Conservation (phyloP, 176 grass and related monocot species). For the Carex kokanica region DNA sequence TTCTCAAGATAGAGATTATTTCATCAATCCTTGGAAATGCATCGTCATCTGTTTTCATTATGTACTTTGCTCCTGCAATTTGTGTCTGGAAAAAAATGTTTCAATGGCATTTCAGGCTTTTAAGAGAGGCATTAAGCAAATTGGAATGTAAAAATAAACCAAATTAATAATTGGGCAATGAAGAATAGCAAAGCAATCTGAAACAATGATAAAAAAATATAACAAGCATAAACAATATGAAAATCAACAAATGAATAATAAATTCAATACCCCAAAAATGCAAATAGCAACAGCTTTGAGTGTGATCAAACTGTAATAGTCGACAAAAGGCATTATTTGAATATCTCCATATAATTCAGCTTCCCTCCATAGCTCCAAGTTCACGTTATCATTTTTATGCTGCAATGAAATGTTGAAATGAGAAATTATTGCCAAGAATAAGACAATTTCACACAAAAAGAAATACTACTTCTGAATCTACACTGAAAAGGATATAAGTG, state of each 20-base stretch:
- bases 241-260: conserved; percentile 30
- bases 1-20: conserved; percentile 69
- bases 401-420: conserved; percentile 32
- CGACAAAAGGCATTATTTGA: conserved; percentile 93
- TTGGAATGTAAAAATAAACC: not conserved
- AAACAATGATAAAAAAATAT: not conserved
- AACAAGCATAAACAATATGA: conserved; percentile 8
- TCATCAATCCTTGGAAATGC: conserved; percentile 91
- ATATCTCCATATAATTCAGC: conserved; percentile 76
- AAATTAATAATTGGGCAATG: not conserved
- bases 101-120: not conserved
- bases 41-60: conserved; percentile 99
- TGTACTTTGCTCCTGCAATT: conserved; percentile 71
- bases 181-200: not conserved
- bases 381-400: conserved; percentile 76
- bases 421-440: conserved; percentile 5
- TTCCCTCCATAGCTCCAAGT: conserved; percentile 82
- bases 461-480: not conserved
- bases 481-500: not conserved
- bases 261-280: conserved; percentile 60
- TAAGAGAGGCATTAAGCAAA: not conserved
- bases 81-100: conserved; percentile 53
- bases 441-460: conserved; percentile 24
- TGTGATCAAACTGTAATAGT: conserved; percentile 87
- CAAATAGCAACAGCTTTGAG: conserved; percentile 76